Base-by-base conservation (phyloP, 306 rosid species). In the Corylus americana region DNA sequence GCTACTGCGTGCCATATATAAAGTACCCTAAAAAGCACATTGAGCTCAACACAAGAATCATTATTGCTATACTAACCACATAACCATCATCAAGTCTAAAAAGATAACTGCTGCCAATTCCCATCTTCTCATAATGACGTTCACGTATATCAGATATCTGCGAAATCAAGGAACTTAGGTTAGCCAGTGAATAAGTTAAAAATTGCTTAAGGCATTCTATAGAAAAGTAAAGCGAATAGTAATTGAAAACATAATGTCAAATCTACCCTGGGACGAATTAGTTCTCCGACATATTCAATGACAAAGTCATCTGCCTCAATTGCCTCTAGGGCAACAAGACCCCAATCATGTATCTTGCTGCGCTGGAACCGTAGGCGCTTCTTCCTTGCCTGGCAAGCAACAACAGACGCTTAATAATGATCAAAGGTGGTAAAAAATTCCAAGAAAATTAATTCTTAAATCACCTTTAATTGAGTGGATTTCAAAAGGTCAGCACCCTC, bases 271-370 rank as follows among this genome's bases (percentile, higher is more conserved):
- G 98, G 93, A 73, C 98, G 98, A 63, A 95, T 93, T 68, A 95
- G 80, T 83, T 95, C 98, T 74, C 98, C 99, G 70, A 95, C 95
- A 74, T 95, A 95, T 85, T 95, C 98, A 78, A 93, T 90, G 82
- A 95, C 99, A 80, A 95, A 93, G 83, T 95, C 99, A 78, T 95
- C 98, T 27, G 97, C 97, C 79, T 95, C 99, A 72, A 95, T 91
- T 75, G 99, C 85, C 88, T 95, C 98, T 75, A 95, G 79, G 73
- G 99, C 98, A 86, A 93, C 91, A 83, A 95, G 87, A 76, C 99
- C 99, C 99, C 99, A 95, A 82, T 95, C 99, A 79, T 93, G 98
- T 78, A 95, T 95, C 88, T 95, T 93, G 89, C 99, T 95, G 78
- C 88, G 89, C 74, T 95, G 99, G 87, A 95, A 95, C 78, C 90